Conservation (phyloP, 257 asterid genomes). For the Capsicum pubescens region DNA sequence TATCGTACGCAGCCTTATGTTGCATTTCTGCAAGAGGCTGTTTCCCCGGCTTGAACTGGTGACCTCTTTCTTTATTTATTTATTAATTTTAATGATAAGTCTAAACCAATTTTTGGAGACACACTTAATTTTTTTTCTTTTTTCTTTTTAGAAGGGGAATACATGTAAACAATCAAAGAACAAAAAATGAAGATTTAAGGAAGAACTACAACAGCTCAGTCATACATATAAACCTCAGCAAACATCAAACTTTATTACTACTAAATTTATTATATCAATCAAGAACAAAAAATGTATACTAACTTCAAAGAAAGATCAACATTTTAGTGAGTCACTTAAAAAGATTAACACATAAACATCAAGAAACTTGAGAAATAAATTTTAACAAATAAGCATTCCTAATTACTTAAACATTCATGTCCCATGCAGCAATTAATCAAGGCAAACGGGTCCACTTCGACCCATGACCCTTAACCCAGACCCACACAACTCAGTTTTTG, state of each 20-base stretch:
- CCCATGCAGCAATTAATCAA: slow-evolving; percentile 23
- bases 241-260: too few relatives aligned
- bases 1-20: too few relatives aligned
- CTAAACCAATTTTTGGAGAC: background rate
- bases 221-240: slow-evolving; percentile 7
- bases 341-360: background rate
- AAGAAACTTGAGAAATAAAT: background rate
- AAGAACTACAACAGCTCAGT: slow-evolving; percentile 13
- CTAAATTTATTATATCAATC: background rate
- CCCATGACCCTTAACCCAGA: background rate
- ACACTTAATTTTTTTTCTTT: background rate
- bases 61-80: background rate
- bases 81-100: background rate
- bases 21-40: too few relatives aligned
- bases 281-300: background rate
- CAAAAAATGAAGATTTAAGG: background rate
- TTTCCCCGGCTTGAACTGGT: too few relatives aligned
- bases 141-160: background rate
- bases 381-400: background rate
- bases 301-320: background rate
- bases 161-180: background rate
- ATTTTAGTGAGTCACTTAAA: background rate
- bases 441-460: background rate
- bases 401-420: background rate
- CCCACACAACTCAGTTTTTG: too few relatives aligned